phyloP scores from a whole-genome alignment of 345 rosid species.

The Zanthoxylum bungeanum region DNA sequence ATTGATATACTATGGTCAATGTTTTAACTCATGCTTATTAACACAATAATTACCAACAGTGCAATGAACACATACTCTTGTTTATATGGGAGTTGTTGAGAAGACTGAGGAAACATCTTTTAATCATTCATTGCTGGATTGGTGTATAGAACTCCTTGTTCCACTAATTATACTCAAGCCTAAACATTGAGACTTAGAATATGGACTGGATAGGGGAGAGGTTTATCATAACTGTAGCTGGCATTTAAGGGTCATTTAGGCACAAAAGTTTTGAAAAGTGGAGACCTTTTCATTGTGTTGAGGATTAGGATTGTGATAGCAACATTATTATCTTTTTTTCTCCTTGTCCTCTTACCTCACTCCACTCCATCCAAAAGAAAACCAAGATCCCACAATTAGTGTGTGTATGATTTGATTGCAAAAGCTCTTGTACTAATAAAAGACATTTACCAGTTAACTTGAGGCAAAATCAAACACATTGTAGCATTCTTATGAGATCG shows the following conservation, averaged over 20 bases:
- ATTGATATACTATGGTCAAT: background rate
- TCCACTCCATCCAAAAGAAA: background rate
- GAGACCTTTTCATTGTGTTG: background rate
- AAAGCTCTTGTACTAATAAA: background rate
- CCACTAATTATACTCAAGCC: background rate
- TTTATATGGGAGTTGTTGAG: background rate
- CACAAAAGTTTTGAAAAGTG: background rate
- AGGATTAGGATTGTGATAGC: background rate
- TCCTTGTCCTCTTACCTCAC: background rate
- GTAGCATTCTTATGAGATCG: background rate
- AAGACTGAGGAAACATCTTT: too few relatives aligned
- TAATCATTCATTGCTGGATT: too few relatives aligned
- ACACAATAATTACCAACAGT: background rate
- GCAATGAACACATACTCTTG: background rate
- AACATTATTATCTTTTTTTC: background rate
- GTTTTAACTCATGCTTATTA: background rate
- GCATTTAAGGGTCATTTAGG: background rate
- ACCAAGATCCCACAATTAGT: background rate
- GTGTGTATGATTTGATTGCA: too few relatives aligned
- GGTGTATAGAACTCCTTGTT: background rate
- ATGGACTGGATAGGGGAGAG: too few relatives aligned
- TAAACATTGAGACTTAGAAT: too few relatives aligned
- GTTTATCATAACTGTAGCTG: background rate
- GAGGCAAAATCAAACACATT: too few relatives aligned
- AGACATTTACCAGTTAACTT: too few relatives aligned